phyloP scores from a whole-genome alignment of 1,284 basidiomycete species.

The Athelia psychrophila region DNA sequence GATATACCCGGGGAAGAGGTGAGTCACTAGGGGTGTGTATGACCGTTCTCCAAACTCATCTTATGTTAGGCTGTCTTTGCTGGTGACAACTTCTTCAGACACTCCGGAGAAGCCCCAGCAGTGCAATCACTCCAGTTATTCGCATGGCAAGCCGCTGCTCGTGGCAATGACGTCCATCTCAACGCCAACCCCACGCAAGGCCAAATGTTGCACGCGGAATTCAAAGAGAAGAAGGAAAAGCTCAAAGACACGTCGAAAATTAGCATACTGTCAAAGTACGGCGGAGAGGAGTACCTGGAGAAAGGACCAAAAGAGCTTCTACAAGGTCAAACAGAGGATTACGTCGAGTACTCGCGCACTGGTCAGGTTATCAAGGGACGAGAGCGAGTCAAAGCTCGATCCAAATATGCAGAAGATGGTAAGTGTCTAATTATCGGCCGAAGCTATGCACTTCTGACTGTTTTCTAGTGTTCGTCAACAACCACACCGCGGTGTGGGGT shows the following conservation, averaged over 20 bases:
- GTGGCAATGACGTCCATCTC: conserved; percentile 93
- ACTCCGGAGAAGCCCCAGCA: conserved; percentile 87
- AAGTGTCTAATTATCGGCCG: conserved; percentile 23
- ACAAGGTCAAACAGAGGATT: conserved; percentile 94
- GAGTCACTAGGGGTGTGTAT: conserved; percentile 22
- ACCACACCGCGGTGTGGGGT: conserved; percentile 94
- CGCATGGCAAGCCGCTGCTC: conserved; percentile 93
- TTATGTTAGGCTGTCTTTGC: conserved; percentile 93
- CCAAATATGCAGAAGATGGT: conserved; percentile 97
- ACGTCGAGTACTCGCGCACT: conserved; percentile 94
- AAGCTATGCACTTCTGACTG: conserved; percentile 7
- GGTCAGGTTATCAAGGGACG: conserved; percentile 93
- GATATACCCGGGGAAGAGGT: conserved; percentile 85
- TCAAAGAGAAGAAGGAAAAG: conserved; percentile 89
- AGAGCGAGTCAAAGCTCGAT: conserved; percentile 80
- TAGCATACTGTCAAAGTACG: conserved; percentile 88
- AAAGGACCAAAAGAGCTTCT: conserved; percentile 85
- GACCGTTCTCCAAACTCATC: conserved; percentile 8
- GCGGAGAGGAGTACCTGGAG: conserved; percentile 92
- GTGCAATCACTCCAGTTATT: conserved; percentile 94
- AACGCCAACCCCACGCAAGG: conserved; percentile 97
- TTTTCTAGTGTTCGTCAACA: conserved; percentile 79
- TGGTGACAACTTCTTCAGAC: conserved; percentile 94
- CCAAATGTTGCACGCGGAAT: conserved; percentile 88
- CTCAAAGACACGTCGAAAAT: conserved; percentile 85